phyloP scores from a whole-genome alignment of 306 rosid genomes.

The Purshia tridentata region DNA sequence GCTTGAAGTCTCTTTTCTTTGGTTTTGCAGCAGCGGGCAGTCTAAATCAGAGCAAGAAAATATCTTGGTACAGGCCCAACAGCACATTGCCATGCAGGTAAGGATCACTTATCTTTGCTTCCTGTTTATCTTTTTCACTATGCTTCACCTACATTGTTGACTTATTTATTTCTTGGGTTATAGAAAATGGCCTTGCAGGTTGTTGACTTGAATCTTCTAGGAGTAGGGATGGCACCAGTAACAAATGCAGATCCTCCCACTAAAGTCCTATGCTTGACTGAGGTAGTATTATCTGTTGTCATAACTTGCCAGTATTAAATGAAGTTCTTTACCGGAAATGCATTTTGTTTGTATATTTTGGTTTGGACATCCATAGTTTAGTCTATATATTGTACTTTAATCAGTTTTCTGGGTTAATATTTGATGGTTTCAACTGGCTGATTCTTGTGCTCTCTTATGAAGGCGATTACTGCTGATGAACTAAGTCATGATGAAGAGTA shows the following conservation, averaged over 20 bases:
- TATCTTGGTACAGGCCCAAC: conserved; percentile 68
- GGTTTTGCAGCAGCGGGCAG: conserved; percentile 47
- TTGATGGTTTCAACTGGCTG: conserved; percentile 14
- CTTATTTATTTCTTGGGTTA: conserved; percentile 7
- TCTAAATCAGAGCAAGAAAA: conserved; percentile 77
- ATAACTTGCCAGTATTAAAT: neutral
- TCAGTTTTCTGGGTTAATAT: neutral
- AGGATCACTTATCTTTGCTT: neutral
- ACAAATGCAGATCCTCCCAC: conserved; percentile 46
- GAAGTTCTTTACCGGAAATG: neutral
- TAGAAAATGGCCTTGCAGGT: conserved; percentile 64
- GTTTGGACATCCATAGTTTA: neutral
- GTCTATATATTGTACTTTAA: neutral
- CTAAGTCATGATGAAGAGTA: conserved; percentile 56
- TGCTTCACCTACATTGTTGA: neutral
- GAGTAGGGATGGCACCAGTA: conserved; percentile 34
- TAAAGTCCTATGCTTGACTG: conserved; percentile 64
- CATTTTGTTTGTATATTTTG: conserved; percentile 1
- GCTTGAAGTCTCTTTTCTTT: conserved; percentile 1
- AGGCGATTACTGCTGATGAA: conserved; percentile 65
- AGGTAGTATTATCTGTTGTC: conserved; percentile 42
- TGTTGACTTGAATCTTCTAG: conserved; percentile 50
- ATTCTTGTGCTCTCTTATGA: conserved; percentile 17
- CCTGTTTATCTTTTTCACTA: conserved; percentile 10
- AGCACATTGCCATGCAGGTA: conserved; percentile 77